A percentile compares a stretch with the other conserved stretches of the same genome.
phyloP scores from a whole-genome alignment of 768 basidiomycete genomes.

The Pholiota microspora region DNA sequence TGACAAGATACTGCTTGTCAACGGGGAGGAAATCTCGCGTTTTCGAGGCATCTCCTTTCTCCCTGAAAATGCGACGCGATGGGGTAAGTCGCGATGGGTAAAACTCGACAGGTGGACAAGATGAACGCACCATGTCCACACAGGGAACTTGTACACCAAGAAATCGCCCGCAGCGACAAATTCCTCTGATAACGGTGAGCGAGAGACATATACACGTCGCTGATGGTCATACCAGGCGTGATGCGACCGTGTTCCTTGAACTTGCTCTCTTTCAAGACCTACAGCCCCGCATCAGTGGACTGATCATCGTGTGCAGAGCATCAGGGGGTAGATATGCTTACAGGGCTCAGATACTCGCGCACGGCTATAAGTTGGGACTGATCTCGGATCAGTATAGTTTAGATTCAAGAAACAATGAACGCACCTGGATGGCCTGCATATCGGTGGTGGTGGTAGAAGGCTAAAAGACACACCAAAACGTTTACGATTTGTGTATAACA shows the following conservation, averaged over 20 bases:
- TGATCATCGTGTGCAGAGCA: constrained; percentile 13
- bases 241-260: constrained; percentile 99
- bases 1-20: constrained; percentile 96
- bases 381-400: constrained; percentile 4
- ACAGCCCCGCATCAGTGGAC: constrained; percentile 26
- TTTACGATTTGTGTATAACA: constrained; percentile 24
- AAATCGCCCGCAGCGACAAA: constrained; percentile 99
- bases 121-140: constrained; percentile 90
- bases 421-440: constrained; percentile 42
- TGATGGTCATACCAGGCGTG: constrained; percentile 69
- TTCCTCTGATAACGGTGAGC: constrained; percentile 62
- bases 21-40: constrained; percentile 88
- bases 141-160: constrained; percentile 95
- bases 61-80: constrained; percentile 73
- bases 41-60: constrained; percentile 86
- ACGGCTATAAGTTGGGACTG: constrained; percentile 93
- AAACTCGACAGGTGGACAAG: neutral
- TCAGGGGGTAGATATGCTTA: constrained; percentile 36
- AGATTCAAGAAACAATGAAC: constrained; percentile 1
- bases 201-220: constrained; percentile 15
- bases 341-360: constrained; percentile 91
- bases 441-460: constrained; percentile 18
- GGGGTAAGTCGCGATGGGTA: constrained; percentile 3
- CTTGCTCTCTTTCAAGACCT: constrained; percentile 97
- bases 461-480: constrained; percentile 4